Evolutionary conservation across 2,329 filamentous ascomycete species (phyloP).

Genomic region (Aspergillus sp.): DNA sequence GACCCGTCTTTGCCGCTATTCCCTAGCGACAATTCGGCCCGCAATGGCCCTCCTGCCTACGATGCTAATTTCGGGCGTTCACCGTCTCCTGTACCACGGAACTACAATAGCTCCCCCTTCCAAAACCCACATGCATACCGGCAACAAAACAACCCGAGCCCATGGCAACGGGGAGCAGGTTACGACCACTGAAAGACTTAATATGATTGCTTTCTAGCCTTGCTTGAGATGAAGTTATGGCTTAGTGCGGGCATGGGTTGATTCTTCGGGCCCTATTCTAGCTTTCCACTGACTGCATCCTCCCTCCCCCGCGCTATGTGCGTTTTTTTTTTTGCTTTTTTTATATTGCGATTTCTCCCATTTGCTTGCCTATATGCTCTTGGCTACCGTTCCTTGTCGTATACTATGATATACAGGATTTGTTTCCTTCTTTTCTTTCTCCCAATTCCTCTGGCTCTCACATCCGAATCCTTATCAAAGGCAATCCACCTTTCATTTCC

Average conservation of each 20-base stretch:
- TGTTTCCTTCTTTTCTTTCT: constrained; percentile 14
- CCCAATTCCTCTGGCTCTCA: constrained; percentile 13
- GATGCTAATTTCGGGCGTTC: constrained; percentile 28
- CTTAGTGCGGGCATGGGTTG: constrained; percentile 35
- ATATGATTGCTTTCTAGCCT: constrained; percentile 29
- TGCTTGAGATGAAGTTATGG: constrained; percentile 44
- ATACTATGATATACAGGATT: constrained; percentile 27
- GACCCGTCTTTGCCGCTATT: constrained; percentile 51
- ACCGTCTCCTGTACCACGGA: constrained; percentile 37
- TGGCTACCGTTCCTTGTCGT: constrained; percentile 18
- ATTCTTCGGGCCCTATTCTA: constrained; percentile 22
- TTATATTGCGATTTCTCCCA: constrained; percentile 11
- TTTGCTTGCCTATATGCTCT: constrained; percentile 16
- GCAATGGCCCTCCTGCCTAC: constrained; percentile 45
- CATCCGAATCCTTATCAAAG: constrained; percentile 21
- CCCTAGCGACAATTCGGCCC: constrained; percentile 43
- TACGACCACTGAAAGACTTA: constrained; percentile 56
- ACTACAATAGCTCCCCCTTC: constrained; percentile 36
- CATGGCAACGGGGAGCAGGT: constrained; percentile 67
- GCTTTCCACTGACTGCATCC: constrained; percentile 24
- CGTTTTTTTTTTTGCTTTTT: constrained; percentile 11
- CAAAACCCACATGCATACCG: constrained; percentile 43
- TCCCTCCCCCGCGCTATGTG: constrained; percentile 15
- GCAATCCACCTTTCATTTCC: constrained; percentile 13
- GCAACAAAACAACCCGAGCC: constrained; percentile 58